Conservation (phyloP, 805 yeast genomes). For the Wickerhamomyces queroliae region DNA sequence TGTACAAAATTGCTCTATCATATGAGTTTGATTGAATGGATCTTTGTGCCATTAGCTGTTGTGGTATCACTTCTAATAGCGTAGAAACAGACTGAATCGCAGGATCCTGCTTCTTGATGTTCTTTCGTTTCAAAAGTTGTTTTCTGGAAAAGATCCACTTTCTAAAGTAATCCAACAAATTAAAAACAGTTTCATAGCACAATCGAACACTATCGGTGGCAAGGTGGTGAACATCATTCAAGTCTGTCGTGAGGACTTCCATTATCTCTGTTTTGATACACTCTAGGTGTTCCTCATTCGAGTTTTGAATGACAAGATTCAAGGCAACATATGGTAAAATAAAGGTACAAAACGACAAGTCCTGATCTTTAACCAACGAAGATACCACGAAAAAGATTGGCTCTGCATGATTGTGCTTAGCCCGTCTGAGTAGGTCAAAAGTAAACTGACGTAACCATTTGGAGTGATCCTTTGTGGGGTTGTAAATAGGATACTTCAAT, state of each 20-base stretch:
- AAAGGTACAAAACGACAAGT: constrained; percentile 61
- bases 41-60: constrained; percentile 64
- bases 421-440: constrained; percentile 52
- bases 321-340: constrained; percentile 73
- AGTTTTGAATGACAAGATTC: constrained; percentile 48
- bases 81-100: constrained; percentile 32
- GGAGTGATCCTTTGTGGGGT: constrained; percentile 45
- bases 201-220: constrained; percentile 53
- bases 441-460: constrained; percentile 73
- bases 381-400: constrained; percentile 59
- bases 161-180: constrained; percentile 74
- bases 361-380: constrained; percentile 62
- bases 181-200: constrained; percentile 70
- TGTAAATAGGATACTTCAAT: constrained; percentile 60
- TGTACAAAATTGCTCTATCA: constrained; percentile 80
- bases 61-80: constrained; percentile 55
- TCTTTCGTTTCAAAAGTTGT: constrained; percentile 13
- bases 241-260: constrained; percentile 45
- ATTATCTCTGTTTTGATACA: constrained; percentile 55
- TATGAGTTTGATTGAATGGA: constrained; percentile 81
- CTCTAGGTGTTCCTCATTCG: constrained; percentile 30
- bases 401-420: constrained; percentile 18
- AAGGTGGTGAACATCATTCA: constrained; percentile 41
- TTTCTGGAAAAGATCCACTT: constrained; percentile 50
- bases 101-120: constrained; percentile 22